phyloP scores from a whole-genome alignment of 768 basidiomycete genomes.

The Lyophyllum shimeji region DNA sequence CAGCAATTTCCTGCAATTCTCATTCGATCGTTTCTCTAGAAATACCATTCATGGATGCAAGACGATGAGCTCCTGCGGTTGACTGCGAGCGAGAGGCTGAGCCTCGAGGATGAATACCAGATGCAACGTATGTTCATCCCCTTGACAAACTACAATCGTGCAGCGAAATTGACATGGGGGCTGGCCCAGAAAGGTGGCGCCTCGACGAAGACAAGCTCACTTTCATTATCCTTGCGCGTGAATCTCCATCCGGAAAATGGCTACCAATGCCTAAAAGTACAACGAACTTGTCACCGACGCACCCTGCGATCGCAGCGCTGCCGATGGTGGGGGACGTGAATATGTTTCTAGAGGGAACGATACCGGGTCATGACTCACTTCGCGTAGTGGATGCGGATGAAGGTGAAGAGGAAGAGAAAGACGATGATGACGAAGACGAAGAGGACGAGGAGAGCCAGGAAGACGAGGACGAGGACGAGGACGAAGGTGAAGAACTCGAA shows the following conservation, averaged over 20 bases:
- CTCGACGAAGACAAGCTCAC: slow-evolving; percentile 88
- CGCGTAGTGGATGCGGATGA: slow-evolving; percentile 18
- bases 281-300: slow-evolving; percentile 24
- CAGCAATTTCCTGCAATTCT: slow-evolving; percentile 1
- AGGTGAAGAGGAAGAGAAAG: slow-evolving; percentile 26
- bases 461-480: slow-evolving; percentile 24
- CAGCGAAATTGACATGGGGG: neutral
- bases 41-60: slow-evolving; percentile 89
- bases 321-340: slow-evolving; percentile 94
- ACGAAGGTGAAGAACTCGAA: slow-evolving; percentile 48
- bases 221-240: slow-evolving; percentile 77
- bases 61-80: slow-evolving; percentile 66
- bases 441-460: slow-evolving; percentile 87
- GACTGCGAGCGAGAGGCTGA: slow-evolving; percentile 85
- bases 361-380: slow-evolving; percentile 12
- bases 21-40: slow-evolving; percentile 38
- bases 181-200: slow-evolving; percentile 73
- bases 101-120: slow-evolving; percentile 77
- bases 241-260: slow-evolving; percentile 12
- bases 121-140: slow-evolving; percentile 70
- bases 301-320: slow-evolving; percentile 32
- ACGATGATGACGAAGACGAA: slow-evolving; percentile 48
- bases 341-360: slow-evolving; percentile 70
- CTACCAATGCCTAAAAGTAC: slow-evolving; percentile 4
- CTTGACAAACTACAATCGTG: neutral